Base-by-base conservation (phyloP, 2,329 filamentous ascomycete species). In the Aspergillus novoparasiticus region DNA sequence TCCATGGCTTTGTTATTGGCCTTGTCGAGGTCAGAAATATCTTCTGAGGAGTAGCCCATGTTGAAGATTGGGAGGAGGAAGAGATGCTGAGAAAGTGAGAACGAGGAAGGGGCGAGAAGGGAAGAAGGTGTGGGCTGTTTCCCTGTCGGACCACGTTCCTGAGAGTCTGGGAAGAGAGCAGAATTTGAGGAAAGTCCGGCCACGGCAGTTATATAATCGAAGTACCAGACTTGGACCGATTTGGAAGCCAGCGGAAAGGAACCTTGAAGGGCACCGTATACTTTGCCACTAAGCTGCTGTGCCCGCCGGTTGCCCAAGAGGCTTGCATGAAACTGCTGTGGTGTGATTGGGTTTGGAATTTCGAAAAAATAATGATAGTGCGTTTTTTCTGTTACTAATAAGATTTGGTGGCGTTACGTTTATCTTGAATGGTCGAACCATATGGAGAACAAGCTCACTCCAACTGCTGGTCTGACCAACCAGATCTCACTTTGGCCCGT, bases 1-100 rank as follows among this genome's bases (percentile, higher is more conserved):
- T 60, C 62, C 41, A 46, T 46, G 56, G 57, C 48, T 26, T 59
- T 53, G 21, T 62, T 43, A 34, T 36, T 55, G 59, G 61, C 56
- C 56, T 64, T 64, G 60, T 66, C 64, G 19, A 30, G 41, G 36
- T 68, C 66, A 41, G 60, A 55, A 39, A 67, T 65, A 16, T 64
- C 60, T 34, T 68, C 66, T 48, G 48, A 48, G 19, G 32, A 58
- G 43, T 51, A 34, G 48, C 48, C 48, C 48, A 51, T 51, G 10
- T 19, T 23, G 57, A 14, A 16, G 45, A 23, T 30, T 54, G 26
- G 23, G 36, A 10, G n/a, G 14, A 23, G 26, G 43, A 48, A 34
- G 23, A n/a, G 19, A 36, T 34, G 39, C n/a, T 51, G 46, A 19
- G 26, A 55, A 55, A 19, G 21, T 39, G 51, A 55, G 51, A 55